Evolutionary conservation across 1,284 basidiomycete genomes (phyloP).

Genomic region (Tilletia caries): DNA sequence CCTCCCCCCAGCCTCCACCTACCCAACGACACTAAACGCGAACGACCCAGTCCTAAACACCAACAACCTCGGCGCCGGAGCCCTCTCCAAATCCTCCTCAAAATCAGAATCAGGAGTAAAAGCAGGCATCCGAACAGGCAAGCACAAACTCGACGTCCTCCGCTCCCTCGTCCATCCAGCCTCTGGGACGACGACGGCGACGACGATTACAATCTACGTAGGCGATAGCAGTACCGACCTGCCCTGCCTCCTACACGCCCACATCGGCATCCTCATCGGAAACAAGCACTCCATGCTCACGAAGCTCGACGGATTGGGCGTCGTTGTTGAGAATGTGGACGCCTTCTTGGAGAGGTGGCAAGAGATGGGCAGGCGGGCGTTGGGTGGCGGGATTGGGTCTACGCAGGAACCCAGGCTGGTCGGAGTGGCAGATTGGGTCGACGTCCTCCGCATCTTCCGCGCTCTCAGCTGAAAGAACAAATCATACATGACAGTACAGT

Average conservation of each 20-base stretch:
- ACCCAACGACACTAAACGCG: constrained; percentile 26
- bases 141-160: constrained; percentile 34
- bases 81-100: too few relatives aligned
- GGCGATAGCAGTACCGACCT: constrained; percentile 49
- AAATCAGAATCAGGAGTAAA: too few relatives aligned
- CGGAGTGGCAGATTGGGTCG: constrained; percentile 9
- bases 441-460: constrained; percentile 12
- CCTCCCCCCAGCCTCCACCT: constrained; percentile 2
- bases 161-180: neutral
- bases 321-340: neutral
- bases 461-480: neutral
- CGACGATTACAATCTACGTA: constrained; percentile 31
- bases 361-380: neutral
- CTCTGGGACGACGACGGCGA: neutral
- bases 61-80: neutral
- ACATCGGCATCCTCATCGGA: constrained; percentile 43
- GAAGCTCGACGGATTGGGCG: neutral
- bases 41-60: constrained; percentile 27
- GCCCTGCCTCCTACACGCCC: constrained; percentile 35
- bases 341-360: neutral
- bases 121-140: constrained; percentile 30
- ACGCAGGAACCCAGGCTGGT: constrained; percentile 1
- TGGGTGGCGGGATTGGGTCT: neutral
- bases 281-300: constrained; percentile 4
- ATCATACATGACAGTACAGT: too few relatives aligned